Base-by-base conservation (phyloP, 306 rosid species). In the Luffa acutangula region DNA sequence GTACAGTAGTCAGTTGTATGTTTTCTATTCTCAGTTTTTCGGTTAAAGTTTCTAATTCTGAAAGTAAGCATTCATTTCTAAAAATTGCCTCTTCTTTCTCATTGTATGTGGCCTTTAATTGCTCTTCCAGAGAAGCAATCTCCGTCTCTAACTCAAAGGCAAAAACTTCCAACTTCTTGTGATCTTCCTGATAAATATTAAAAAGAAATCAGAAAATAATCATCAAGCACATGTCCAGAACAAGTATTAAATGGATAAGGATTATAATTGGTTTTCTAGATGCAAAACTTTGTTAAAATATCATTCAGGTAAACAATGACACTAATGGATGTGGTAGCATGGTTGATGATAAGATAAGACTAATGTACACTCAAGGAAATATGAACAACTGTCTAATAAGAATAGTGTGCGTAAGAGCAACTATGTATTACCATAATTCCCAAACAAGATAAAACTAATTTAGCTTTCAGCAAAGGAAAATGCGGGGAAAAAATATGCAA, bases 61-160 rank as follows among this genome's bases (percentile, higher is more conserved):
- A 91, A 72, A 83, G 71, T 80, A 94, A 81, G 65, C 82, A 84
- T 81, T 92, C 91, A 82, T 87, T 87, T 75, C 67, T 84, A 75
- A 87, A 87, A 56, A 88, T 52, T 75, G 79, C 62, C 79, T 86
- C 93, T 82, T 89, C 95, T 81, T 84, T 95, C 84, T 92, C 96
- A 51, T 73, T 78, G 80, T 63, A 74, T 14, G 67, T 80, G 80
- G 85, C 85, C 67, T 83, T 71, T 46, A 94, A 73, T 81, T 89
- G 87, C 78, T 89, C 91, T 86, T 91, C 92, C 80, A 91, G 78
- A 31, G 90, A 89, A 89, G 83, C 58, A 77, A 92, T 81, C 78
- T 80, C 86, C 56, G 97, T 69, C 84, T 90, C 97, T 59, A 85
- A 83, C 86, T 95, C 98, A 89, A 92, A 89, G 62, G 86, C 86